Evolutionary conservation across 306 rosid species (phyloP), one percentile per base, ranked within the genome.

Genomic region (Vachellia collinsii): DNA sequence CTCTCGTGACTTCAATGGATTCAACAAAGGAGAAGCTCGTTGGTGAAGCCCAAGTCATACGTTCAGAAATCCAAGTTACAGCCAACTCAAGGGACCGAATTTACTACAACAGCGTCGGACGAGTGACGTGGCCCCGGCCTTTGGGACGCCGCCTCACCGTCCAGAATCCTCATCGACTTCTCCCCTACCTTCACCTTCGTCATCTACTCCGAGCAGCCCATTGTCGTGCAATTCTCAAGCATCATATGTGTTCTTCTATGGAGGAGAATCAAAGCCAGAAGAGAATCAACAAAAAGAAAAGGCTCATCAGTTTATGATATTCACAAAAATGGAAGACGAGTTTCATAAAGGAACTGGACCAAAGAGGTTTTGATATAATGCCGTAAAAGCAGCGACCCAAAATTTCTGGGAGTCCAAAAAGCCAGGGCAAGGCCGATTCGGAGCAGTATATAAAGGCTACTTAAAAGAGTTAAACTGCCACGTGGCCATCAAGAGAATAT

Each of bases 401-500:
- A 82, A 85, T 11, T 85, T 83, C 77, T 9, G 72, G 0, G 88
- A 84, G 51, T 51, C 80, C 44, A 72, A 70, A 25, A 86, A 86
- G 77, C 74, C 81, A 22, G 90, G 87, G 3, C 87, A 87, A 81
- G 84, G 87, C 14, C 86, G 90, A 37, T 87, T 81, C 50, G 87
- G 90, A 7, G 59, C 53, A 22, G 90, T 81, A 4, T 84, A 87
- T 34, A 84, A 75, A 73, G 89, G 91, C 14, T 56, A 43, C 41
- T 34, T 88, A 46, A 81, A 84, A 44, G 81, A 81, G 6, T 11
- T 37, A 19, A 64, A 76, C 25, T 47, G 73, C 46, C 12, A 67
- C 59, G 83, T 77, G 70, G 91, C 91, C 19, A 71, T 88, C 25
- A 83, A 88, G 86, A 86, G 80, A 82, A 75, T 88, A 22, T 83